phyloP scores from a whole-genome alignment of 108 stramenopile genomes.

The Pseudonitzschia pungens region DNA sequence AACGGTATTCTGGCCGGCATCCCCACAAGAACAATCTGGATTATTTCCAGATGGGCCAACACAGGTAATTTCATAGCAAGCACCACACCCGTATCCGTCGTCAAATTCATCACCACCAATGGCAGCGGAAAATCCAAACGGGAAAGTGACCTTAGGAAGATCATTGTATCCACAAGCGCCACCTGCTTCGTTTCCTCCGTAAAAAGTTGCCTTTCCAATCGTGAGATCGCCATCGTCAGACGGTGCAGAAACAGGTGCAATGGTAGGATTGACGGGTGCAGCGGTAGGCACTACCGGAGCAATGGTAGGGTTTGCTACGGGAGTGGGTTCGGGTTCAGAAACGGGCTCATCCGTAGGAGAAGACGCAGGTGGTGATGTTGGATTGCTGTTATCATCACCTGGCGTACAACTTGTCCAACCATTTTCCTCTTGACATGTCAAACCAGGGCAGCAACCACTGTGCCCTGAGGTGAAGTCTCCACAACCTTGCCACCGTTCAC shows the following conservation, averaged over 20 bases:
- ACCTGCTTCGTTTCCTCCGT: constrained; percentile 20
- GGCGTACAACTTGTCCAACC: not conserved
- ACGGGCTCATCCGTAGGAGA: not conserved
- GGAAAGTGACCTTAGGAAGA: constrained; percentile 10
- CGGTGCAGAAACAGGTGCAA: not conserved
- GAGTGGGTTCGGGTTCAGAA: not conserved
- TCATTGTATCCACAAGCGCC: constrained; percentile 20
- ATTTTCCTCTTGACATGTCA: constrained; percentile 1
- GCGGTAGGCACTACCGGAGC: not conserved
- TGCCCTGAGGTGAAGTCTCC: not conserved
- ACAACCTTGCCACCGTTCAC: not conserved
- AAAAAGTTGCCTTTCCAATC: constrained; percentile 20
- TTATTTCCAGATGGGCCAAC: constrained; percentile 11
- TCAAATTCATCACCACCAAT: constrained; percentile 24
- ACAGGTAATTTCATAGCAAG: constrained; percentile 20
- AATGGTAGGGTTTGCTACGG: constrained; percentile 4
- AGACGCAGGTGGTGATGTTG: not conserved
- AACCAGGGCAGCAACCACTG: constrained; percentile 16
- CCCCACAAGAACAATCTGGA: constrained; percentile 19
- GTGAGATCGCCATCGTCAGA: not conserved
- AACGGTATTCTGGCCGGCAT: constrained; percentile 9
- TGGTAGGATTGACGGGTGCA: not conserved
- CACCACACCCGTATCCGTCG: constrained; percentile 25
- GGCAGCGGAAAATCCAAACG: constrained; percentile 13
- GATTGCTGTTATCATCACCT: not conserved